Conservation (phyloP, 2,329 filamentous ascomycete species). For the Nigrograna mackinnonii region DNA sequence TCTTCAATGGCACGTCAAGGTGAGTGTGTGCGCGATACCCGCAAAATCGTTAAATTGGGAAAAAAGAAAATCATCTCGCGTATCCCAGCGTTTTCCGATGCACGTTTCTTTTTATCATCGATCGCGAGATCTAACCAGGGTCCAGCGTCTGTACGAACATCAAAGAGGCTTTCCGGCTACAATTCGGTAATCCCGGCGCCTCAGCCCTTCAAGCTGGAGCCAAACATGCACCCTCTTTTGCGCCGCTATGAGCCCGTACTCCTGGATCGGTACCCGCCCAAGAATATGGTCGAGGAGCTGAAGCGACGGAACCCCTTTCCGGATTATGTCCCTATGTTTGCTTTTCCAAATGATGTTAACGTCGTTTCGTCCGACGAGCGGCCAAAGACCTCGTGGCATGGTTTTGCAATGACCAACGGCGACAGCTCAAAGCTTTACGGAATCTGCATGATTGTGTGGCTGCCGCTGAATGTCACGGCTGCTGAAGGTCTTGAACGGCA, state of each 20-base stretch:
- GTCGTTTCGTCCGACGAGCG: constrained; percentile 94
- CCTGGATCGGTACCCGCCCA: constrained; percentile 89
- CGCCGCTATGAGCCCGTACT: constrained; percentile 95
- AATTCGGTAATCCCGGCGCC: constrained; percentile 96
- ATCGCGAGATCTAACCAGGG: constrained; percentile 25
- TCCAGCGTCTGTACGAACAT: constrained; percentile 71
- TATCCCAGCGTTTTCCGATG: constrained; percentile 2
- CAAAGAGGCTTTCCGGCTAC: constrained; percentile 91
- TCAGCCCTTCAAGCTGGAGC: constrained; percentile 85
- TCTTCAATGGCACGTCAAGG: constrained; percentile 75
- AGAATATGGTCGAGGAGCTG: constrained; percentile 77
- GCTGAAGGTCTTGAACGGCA: constrained; percentile 79
- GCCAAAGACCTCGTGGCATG: constrained; percentile 96
- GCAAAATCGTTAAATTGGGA: too few relatives aligned
- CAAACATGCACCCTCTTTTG: constrained; percentile 94
- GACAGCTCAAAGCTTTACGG: constrained; percentile 92
- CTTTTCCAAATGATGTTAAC: constrained; percentile 96
- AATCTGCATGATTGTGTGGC: constrained; percentile 91
- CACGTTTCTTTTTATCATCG: constrained; percentile 20
- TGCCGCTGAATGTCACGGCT: constrained; percentile 77
- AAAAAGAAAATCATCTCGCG: too few relatives aligned
- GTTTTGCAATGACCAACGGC: constrained; percentile 95
- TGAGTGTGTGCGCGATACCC: constrained; percentile 54
- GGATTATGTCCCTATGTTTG: constrained; percentile 99
- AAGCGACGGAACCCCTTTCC: constrained; percentile 84